These are phyloP conservation scores for Trametes cubensis DNA, from an alignment of 768 basidiomycete genomes.

Conservation along the genomic window DNA sequence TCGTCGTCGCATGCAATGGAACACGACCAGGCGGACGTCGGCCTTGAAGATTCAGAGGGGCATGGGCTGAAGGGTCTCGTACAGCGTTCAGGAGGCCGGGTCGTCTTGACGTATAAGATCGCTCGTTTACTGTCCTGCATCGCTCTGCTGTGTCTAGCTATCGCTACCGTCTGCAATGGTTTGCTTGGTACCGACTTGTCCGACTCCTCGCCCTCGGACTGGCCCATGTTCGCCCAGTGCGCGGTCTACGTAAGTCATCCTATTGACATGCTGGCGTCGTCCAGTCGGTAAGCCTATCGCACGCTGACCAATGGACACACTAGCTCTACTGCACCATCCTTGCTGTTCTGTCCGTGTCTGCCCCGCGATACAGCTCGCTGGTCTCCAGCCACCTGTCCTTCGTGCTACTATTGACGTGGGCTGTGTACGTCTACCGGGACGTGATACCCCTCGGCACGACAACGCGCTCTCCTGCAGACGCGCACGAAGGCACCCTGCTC, in stretches of 20 bases:
- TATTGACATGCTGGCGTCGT: not conserved
- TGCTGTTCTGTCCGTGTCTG: conserved; percentile 32
- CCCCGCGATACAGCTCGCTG: conserved; percentile 26
- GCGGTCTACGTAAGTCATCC: not conserved
- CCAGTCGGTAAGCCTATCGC: not conserved
- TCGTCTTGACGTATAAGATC: not conserved
- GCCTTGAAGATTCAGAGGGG: not conserved
- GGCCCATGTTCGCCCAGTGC: not conserved
- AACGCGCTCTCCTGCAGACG: conserved; percentile 49
- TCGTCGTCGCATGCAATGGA: not conserved
- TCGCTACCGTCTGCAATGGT: not conserved
- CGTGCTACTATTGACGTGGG: conserved; percentile 49
- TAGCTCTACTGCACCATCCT: conserved; percentile 40
- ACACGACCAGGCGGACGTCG: not conserved
- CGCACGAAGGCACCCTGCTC: conserved; percentile 46
- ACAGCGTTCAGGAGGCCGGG: not conserved
- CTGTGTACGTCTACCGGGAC: conserved; percentile 56
- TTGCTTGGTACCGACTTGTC: not conserved
- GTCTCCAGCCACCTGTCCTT: conserved; percentile 48
- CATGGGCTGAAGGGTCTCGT: not conserved
- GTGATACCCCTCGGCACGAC: conserved; percentile 60
- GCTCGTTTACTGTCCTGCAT: not conserved
- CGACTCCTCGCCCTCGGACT: not conserved
- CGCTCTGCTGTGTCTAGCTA: not conserved
- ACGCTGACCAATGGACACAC: not conserved